Conservation (phyloP, 1,139 yeast species). For the Zygoascus sp. region DNA sequence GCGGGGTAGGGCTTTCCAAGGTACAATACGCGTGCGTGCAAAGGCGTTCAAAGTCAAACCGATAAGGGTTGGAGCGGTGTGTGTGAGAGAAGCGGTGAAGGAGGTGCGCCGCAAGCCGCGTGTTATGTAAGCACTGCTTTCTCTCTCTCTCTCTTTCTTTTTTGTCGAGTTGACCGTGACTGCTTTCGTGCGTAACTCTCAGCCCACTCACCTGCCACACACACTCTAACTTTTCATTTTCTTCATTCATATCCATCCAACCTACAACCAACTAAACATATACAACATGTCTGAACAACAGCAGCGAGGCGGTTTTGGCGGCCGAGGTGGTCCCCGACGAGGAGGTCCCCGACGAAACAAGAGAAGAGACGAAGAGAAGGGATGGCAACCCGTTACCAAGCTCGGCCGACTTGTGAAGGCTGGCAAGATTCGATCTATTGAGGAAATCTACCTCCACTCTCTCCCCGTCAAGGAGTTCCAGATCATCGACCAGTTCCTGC, state of each 20-base stretch:
- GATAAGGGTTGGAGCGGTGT: not conserved
- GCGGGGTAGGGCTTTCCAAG: not conserved
- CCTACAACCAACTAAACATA: not conserved
- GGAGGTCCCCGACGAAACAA: constrained; percentile 52
- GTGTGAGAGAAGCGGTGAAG: not conserved
- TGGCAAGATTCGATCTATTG: constrained; percentile 93
- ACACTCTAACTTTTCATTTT: constrained; percentile 1
- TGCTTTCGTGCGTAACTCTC: constrained; percentile 14
- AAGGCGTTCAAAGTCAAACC: not conserved
- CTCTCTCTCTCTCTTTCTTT: no score
- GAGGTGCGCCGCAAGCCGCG: no score
- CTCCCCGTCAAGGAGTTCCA: constrained; percentile 99
- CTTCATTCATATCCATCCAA: not conserved
- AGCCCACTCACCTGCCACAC: constrained; percentile 1
- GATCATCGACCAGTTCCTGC: constrained; percentile 94
- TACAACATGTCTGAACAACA: constrained; percentile 16
- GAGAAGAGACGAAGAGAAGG: constrained; percentile 88
- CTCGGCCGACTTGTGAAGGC: constrained; percentile 99
- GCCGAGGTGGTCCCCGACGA: constrained; percentile 61
- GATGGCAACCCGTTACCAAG: constrained; percentile 99
- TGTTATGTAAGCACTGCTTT: no score
- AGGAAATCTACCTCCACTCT: constrained; percentile 99
- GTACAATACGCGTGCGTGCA: not conserved
- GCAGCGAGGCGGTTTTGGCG: constrained; percentile 30
- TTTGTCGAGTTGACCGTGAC: no score